These are phyloP conservation scores for Leccinum rimulosum DNA, from an alignment of 768 basidiomycete species.

Conservation along the genomic window DNA sequence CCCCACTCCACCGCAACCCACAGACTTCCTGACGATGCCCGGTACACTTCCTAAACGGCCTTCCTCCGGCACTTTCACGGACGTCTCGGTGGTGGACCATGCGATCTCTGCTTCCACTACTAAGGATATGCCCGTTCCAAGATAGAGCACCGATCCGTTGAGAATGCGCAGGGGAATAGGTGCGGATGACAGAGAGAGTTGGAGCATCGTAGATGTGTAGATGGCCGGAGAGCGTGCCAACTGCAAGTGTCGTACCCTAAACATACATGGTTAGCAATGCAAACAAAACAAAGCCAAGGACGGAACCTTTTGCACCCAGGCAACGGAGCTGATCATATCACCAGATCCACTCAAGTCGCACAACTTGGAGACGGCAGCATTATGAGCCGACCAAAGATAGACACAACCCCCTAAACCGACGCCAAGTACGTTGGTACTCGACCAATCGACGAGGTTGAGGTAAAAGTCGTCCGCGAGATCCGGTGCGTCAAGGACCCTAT, in stretches of 20 bases:
- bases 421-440: conserved; percentile 89
- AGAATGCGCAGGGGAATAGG: conserved; percentile 79
- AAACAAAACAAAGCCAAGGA: neutral
- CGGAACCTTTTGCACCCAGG: conserved; percentile 81
- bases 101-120: conserved; percentile 89
- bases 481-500: conserved; percentile 94
- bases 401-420: conserved; percentile 92
- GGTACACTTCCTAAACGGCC: conserved; percentile 68
- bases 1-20: conserved; percentile 84
- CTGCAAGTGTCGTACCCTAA: conserved; percentile 82
- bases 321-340: conserved; percentile 83
- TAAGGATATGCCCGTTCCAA: conserved; percentile 87
- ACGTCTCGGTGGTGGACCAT: conserved; percentile 92
- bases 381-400: conserved; percentile 96
- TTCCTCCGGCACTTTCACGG: conserved; percentile 53
- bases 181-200: conserved; percentile 70
- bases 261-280: neutral
- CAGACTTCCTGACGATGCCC: conserved; percentile 94
- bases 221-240: conserved; percentile 87
- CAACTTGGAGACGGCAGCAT: conserved; percentile 87
- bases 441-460: conserved; percentile 97
- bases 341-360: conserved; percentile 68
- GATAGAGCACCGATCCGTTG: conserved; percentile 92
- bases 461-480: conserved; percentile 99
- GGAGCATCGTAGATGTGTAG: conserved; percentile 93